Conservation (phyloP, 2,329 filamentous ascomycete species). For the Xylariaceae sp. region DNA sequence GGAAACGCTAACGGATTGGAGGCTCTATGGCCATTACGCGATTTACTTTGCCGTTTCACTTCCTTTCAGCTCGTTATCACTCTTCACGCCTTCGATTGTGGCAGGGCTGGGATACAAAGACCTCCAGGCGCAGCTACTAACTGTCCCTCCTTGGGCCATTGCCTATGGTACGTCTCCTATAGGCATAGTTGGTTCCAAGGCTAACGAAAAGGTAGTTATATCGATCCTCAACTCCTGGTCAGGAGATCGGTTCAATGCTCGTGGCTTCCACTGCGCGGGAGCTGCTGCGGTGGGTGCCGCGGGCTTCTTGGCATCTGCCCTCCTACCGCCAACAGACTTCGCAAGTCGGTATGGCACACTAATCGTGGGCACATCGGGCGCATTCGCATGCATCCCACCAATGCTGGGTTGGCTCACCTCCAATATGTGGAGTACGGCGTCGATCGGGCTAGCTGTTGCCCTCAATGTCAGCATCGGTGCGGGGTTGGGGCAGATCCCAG, state of each 20-base stretch:
- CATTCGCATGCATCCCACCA: constrained; percentile 66
- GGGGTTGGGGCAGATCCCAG: constrained; percentile 65
- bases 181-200: not conserved
- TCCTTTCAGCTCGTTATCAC: constrained; percentile 35
- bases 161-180: constrained; percentile 35
- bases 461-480: constrained; percentile 64
- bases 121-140: constrained; percentile 57
- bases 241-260: constrained; percentile 58
- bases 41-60: constrained; percentile 42
- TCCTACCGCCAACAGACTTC: constrained; percentile 58
- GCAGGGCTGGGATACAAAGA: constrained; percentile 35
- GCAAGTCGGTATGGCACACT: constrained; percentile 62
- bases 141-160: constrained; percentile 63
- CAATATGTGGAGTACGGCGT: constrained; percentile 62
- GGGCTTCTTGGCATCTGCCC: constrained; percentile 58
- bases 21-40: constrained; percentile 63
- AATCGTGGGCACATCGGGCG: constrained; percentile 61
- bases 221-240: constrained; percentile 51
- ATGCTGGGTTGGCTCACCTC: constrained; percentile 65
- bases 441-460: constrained; percentile 65
- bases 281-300: constrained; percentile 43
- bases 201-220: constrained; percentile 29
- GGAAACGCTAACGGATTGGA: constrained; percentile 61
- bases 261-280: constrained; percentile 42
- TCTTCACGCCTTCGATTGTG: constrained; percentile 58